These are phyloP conservation scores for Penicillium sp. DNA, from an alignment of 2,329 filamentous ascomycete genomes.

Conservation along the genomic window DNA sequence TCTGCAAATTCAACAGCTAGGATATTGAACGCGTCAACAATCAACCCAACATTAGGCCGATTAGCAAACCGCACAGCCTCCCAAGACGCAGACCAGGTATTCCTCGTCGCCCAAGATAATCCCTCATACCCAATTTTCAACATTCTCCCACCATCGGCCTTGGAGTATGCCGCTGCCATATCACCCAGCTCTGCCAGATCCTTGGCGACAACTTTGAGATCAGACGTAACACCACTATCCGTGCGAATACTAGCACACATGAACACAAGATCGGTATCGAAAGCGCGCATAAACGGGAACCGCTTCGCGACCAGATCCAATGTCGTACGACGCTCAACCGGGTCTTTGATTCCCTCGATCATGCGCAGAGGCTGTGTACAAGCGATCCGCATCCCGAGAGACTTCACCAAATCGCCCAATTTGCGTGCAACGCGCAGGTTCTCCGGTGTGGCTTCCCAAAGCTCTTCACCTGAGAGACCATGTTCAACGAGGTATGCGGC, in stretches of 20 bases:
- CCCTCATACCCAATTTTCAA: conserved; percentile 35
- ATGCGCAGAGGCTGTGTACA: conserved; percentile 35
- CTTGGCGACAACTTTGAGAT: conserved; percentile 30
- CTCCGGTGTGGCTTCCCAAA: conserved; percentile 30
- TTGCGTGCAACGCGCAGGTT: conserved; percentile 29
- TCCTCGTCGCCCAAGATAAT: conserved; percentile 32
- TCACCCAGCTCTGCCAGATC: conserved; percentile 35
- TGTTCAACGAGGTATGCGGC: conserved; percentile 32
- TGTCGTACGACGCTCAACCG: conserved; percentile 21
- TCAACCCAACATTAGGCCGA: conserved; percentile 31
- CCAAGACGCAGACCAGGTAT: conserved; percentile 36
- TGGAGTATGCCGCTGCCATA: conserved; percentile 29
- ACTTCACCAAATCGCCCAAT: conserved; percentile 29
- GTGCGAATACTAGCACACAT: conserved; percentile 36
- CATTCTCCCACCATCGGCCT: conserved; percentile 29
- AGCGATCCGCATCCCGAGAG: conserved; percentile 32
- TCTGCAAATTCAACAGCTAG: conserved; percentile 35
- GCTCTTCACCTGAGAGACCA: conserved; percentile 20
- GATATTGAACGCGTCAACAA: conserved; percentile 35
- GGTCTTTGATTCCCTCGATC: conserved; percentile 34
- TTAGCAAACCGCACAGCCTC: conserved; percentile 35
- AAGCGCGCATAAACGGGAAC: conserved; percentile 38
- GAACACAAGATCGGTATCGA: conserved; percentile 36
- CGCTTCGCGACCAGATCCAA: conserved; percentile 32
- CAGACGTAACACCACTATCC: conserved; percentile 30